Percentiles rank a stretch among this genome's conserved stretches.
Evolutionary conservation across 805 yeast species (phyloP).

Genomic region (Scheffersomyces coipomensis): DNA sequence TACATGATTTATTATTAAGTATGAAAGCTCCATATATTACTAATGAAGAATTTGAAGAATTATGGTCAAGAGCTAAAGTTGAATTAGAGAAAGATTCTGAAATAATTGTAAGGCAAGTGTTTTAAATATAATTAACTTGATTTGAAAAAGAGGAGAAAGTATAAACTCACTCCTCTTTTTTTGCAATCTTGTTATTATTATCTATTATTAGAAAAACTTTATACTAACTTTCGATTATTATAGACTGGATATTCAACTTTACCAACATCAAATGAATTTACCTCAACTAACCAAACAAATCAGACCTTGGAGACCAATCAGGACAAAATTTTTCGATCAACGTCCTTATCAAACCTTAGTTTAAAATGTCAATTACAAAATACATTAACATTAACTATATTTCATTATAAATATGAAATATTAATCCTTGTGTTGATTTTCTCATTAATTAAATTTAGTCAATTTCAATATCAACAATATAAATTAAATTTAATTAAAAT

Average conservation of each 20-base stretch:
- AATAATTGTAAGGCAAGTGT: constrained; percentile 75
- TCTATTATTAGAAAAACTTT: not conserved
- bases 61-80: constrained; percentile 65
- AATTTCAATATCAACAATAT: constrained; percentile 34
- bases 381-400: constrained; percentile 41
- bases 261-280: constrained; percentile 15
- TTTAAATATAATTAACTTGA: not conserved
- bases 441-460: constrained; percentile 19
- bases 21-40: constrained; percentile 47
- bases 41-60: constrained; percentile 67
- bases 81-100: constrained; percentile 68
- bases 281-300: constrained; percentile 33
- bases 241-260: constrained; percentile 13
- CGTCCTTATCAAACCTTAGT: constrained; percentile 64
- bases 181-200: not conserved
- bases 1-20: constrained; percentile 50
- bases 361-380: constrained; percentile 56
- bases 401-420: constrained; percentile 20
- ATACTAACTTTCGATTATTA: constrained; percentile 22
- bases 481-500: constrained; percentile 40
- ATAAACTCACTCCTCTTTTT: not conserved
- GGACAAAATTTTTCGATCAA: constrained; percentile 66
- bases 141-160: not conserved
- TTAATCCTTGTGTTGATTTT: constrained; percentile 13
- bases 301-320: constrained; percentile 14